Evolutionary conservation across 257 asterid genomes (phyloP).

Genomic region (Solanum bulbocastanum): DNA sequence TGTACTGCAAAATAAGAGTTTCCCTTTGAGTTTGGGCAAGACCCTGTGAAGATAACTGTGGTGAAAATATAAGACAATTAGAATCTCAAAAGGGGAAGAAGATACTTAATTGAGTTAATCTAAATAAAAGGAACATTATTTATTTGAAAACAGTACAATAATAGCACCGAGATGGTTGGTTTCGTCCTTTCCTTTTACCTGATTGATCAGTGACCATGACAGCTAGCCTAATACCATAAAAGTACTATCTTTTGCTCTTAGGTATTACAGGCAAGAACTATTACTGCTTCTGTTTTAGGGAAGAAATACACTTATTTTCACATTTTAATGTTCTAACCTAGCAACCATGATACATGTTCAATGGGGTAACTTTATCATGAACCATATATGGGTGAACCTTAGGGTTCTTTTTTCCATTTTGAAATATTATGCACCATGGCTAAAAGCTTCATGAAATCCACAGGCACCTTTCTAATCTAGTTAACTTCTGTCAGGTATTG

Average conservation of each 20-base stretch:
- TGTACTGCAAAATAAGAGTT: background rate
- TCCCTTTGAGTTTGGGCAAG: background rate
- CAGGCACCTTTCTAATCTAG: background rate
- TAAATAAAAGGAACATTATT: background rate
- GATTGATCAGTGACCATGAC: background rate
- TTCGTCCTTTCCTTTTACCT: background rate
- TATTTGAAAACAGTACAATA: background rate
- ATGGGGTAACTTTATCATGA: background rate
- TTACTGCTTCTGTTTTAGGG: background rate
- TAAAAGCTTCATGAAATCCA: background rate
- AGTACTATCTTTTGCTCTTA: background rate
- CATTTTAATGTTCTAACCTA: background rate
- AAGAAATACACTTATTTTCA: background rate
- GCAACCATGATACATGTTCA: background rate
- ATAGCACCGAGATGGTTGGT: background rate
- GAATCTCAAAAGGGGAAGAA: background rate
- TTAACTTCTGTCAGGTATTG: slow-evolving; percentile 55
- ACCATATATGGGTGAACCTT: background rate
- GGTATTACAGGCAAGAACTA: background rate
- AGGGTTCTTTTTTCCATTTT: background rate
- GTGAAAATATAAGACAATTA: background rate
- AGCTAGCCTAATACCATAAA: background rate
- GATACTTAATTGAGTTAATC: background rate
- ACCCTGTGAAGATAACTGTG: background rate
- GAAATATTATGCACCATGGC: background rate